These are phyloP conservation scores for Phytophthora palmivora DNA, from an alignment of 352 stramenopile species.

Conservation along the genomic window DNA sequence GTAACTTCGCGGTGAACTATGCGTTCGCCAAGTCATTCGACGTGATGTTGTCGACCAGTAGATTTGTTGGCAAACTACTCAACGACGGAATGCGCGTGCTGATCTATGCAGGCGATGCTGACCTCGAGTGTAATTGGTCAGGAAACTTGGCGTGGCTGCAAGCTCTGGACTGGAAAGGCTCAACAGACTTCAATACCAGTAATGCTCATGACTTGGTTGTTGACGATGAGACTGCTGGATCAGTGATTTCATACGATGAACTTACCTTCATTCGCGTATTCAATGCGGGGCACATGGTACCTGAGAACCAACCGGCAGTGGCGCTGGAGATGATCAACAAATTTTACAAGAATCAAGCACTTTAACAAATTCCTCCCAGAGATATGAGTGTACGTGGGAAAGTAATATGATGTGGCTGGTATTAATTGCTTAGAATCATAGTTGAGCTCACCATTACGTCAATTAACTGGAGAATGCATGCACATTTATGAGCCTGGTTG, in stretches of 20 bases:
- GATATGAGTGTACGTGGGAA: too few relatives aligned
- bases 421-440: too few relatives aligned
- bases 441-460: too few relatives aligned
- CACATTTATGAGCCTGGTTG: too few relatives aligned
- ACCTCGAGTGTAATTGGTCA: conserved; percentile 97
- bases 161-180: conserved; percentile 89
- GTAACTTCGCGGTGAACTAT: conserved; percentile 91
- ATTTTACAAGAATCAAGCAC: conserved; percentile 67
- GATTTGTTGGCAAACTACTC: conserved; percentile 88
- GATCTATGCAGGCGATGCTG: too few relatives aligned
- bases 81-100: conserved; percentile 46
- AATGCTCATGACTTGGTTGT: conserved; percentile 26
- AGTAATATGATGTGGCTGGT: too few relatives aligned
- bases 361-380: conserved; percentile 15
- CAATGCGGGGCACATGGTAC: conserved; percentile 94
- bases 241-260: conserved; percentile 37
- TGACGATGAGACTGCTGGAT: conserved; percentile 31
- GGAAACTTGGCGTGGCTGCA: conserved; percentile 94
- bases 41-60: conserved; percentile 92
- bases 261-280: conserved; percentile 91
- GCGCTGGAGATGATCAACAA: conserved; percentile 93
- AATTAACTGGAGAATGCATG: too few relatives aligned
- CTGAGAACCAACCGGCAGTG: conserved; percentile 91
- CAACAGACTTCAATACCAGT: conserved; percentile 76
- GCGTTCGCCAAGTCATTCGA: conserved; percentile 83